Percentiles rank a stretch among this genome's conserved stretches.
Evolutionary conservation across 805 yeast genomes (phyloP).

Genomic region (Yarrowia sp.): DNA sequence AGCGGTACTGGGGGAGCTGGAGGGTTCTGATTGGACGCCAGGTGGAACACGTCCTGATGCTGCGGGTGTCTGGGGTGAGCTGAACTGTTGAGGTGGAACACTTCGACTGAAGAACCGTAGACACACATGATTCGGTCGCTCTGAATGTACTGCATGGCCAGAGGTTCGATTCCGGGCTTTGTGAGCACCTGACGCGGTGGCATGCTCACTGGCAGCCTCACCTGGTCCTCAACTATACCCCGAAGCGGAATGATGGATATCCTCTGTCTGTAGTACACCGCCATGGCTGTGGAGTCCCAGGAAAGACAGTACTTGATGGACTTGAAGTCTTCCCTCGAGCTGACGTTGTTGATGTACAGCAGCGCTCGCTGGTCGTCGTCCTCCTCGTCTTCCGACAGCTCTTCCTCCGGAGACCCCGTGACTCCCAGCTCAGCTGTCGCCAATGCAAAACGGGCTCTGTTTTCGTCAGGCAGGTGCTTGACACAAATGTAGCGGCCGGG

Average conservation of each 20-base stretch:
- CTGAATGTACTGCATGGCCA: slow-evolving; percentile 37
- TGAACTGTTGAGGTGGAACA: slow-evolving; percentile 30
- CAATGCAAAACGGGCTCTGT: slow-evolving; percentile 20
- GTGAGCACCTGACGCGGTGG: slow-evolving; percentile 34
- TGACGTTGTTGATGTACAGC: slow-evolving; percentile 16
- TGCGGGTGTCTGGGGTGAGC: slow-evolving; percentile 33
- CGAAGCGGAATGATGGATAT: slow-evolving; percentile 21
- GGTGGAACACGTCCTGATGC: slow-evolving; percentile 36
- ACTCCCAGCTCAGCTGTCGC: slow-evolving; percentile 15
- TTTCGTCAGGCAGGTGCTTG: slow-evolving; percentile 27
- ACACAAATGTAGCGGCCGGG: slow-evolving; percentile 29
- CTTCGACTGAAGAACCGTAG: slow-evolving; percentile 16
- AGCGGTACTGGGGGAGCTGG: slow-evolving; percentile 31
- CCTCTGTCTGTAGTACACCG: slow-evolving; percentile 28
- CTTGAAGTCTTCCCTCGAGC: slow-evolving; percentile 13
- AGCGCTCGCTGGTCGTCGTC: slow-evolving; percentile 28
- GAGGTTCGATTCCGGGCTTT: slow-evolving; percentile 3
- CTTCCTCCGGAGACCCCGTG: slow-evolving; percentile 28
- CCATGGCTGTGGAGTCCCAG: slow-evolving; percentile 38
- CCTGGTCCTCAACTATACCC: slow-evolving; percentile 16
- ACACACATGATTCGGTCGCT: slow-evolving; percentile 39
- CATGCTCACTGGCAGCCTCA: slow-evolving; percentile 20
- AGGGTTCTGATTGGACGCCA: slow-evolving; percentile 19
- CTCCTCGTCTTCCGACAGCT: slow-evolving; percentile 37
- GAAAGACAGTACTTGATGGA: slow-evolving; percentile 32